Evolutionary conservation across 306 rosid genomes (phyloP).

Genomic region (Psophocarpus tetragonolobus): DNA sequence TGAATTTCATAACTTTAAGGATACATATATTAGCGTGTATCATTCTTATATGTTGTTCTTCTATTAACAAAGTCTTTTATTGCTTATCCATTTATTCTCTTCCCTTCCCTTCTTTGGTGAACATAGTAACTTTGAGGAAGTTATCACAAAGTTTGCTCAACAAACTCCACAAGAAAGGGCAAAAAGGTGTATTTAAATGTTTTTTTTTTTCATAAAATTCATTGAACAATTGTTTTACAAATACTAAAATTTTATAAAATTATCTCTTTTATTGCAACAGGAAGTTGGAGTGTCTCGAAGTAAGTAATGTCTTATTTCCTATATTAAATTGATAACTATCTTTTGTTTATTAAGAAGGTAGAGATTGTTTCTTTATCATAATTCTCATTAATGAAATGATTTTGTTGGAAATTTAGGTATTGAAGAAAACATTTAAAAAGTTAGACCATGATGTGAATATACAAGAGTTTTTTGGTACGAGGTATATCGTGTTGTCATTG

Average conservation of each 20-base stretch:
- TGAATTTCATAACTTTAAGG: too few species aligned
- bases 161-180: slow-evolving; percentile 79
- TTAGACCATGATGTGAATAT: slow-evolving; percentile 78
- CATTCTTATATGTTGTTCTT: neutral
- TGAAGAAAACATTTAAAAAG: slow-evolving; percentile 79
- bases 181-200: slow-evolving; percentile 54
- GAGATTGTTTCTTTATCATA: neutral
- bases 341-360: neutral
- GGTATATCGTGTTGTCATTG: slow-evolving; percentile 40
- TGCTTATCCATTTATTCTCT: neutral
- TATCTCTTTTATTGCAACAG: slow-evolving; percentile 51
- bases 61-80: neutral
- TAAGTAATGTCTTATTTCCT: slow-evolving; percentile 39
- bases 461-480: slow-evolving; percentile 69
- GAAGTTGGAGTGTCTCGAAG: slow-evolving; percentile 88
- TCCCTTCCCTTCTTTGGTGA: neutral
- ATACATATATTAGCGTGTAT: too few species aligned
- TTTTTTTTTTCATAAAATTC: neutral
- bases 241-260: slow-evolving; percentile 23
- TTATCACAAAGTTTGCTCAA: slow-evolving; percentile 77
- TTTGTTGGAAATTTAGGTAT: slow-evolving; percentile 52
- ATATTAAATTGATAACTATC: neutral
- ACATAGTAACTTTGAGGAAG: slow-evolving; percentile 62
- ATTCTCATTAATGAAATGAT: slow-evolving; percentile 26
- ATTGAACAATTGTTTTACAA: too few species aligned